Evolutionary conservation across 768 basidiomycete species (phyloP).

Genomic region (Tephrocybe sp.): DNA sequence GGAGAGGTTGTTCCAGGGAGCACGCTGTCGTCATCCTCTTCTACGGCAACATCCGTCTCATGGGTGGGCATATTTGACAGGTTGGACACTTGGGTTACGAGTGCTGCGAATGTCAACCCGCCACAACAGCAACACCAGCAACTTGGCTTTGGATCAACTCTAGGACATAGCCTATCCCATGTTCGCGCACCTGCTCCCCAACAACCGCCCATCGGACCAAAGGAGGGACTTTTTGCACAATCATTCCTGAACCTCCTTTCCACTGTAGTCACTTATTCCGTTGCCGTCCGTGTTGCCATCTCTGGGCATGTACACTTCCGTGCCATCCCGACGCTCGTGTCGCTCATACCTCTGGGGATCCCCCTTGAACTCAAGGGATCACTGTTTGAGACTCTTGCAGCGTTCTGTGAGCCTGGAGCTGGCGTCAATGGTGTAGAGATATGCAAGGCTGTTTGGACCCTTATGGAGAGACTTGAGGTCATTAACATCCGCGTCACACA

Average conservation of each 20-base stretch:
- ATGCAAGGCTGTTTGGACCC: conserved; percentile 77
- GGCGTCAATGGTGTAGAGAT: conserved; percentile 74
- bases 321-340: conserved; percentile 77
- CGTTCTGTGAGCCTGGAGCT: conserved; percentile 83
- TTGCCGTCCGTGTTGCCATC: conserved; percentile 77
- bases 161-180: conserved; percentile 29
- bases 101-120: conserved; percentile 49
- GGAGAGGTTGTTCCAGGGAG: conserved; percentile 68
- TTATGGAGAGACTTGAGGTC: conserved; percentile 84
- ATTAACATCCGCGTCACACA: conserved; percentile 65
- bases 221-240: conserved; percentile 77
- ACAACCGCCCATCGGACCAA: conserved; percentile 55
- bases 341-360: conserved; percentile 76
- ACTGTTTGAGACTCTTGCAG: conserved; percentile 75
- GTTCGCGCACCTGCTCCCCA: conserved; percentile 41
- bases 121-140: conserved; percentile 36
- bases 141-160: conserved; percentile 19
- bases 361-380: conserved; percentile 91
- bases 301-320: conserved; percentile 77
- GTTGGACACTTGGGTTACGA: conserved; percentile 71
- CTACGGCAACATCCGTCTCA: conserved; percentile 60
- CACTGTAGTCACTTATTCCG: conserved; percentile 72
- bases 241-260: conserved; percentile 80
- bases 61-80: conserved; percentile 78
- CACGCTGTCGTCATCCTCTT: conserved; percentile 49